Percentiles rank a stretch among this genome's conserved stretches.
These are phyloP conservation scores for Suhomyces terraborum DNA, from an alignment of 1,139 yeast genomes.

Conservation along the genomic window DNA sequence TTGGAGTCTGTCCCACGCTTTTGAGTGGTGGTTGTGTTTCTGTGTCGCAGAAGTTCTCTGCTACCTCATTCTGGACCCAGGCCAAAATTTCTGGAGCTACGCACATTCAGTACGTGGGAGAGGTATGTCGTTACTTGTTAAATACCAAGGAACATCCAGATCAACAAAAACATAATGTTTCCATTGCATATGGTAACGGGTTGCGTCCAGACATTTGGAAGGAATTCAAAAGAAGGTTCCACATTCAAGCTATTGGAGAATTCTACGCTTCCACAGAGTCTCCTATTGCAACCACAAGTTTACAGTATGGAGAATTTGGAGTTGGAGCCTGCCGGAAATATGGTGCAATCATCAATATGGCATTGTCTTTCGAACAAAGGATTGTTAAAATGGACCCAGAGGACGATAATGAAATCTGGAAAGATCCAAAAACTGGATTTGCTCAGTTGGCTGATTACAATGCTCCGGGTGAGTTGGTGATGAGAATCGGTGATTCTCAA, in stretches of 20 bases:
- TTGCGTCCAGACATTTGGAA: constrained; percentile 91
- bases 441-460: constrained; percentile 38
- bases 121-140: constrained; percentile 84
- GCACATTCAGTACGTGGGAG: constrained; percentile 92
- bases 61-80: constrained; percentile 89
- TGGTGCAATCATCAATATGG: constrained; percentile 61
- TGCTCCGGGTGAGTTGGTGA: constrained; percentile 87
- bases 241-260: constrained; percentile 78
- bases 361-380: constrained; percentile 59
- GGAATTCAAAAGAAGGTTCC: constrained; percentile 74
- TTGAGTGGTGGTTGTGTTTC: constrained; percentile 72
- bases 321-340: constrained; percentile 88
- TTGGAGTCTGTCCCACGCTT: constrained; percentile 78
- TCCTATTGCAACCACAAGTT: constrained; percentile 85
- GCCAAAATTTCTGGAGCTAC: constrained; percentile 72
- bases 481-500: constrained; percentile 67
- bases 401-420: constrained; percentile 69
- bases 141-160: constrained; percentile 67
- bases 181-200: constrained; percentile 89
- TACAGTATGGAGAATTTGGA: constrained; percentile 78
- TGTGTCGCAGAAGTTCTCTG: constrained; percentile 79
- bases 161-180: constrained; percentile 65
- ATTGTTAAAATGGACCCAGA: constrained; percentile 80
- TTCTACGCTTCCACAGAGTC: constrained; percentile 95
- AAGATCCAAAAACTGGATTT: constrained; percentile 72